A percentile compares a stretch with the other conserved stretches of the same genome.
Evolutionary conservation across 345 rosid genomes (phyloP).

Genomic region (Turnera subulata): DNA sequence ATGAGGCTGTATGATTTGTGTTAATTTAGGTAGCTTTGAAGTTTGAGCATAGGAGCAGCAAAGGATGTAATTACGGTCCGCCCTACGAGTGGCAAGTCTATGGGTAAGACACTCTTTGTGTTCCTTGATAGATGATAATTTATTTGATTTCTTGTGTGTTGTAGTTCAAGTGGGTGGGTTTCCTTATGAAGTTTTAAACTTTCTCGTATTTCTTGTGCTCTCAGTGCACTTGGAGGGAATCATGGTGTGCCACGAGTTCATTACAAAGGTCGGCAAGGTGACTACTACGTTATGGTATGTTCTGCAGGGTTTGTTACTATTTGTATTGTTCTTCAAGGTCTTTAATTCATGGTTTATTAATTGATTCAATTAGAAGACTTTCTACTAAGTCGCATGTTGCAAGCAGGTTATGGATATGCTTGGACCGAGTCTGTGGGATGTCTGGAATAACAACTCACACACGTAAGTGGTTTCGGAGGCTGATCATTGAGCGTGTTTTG

Average conservation of each 20-base stretch:
- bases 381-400: not conserved
- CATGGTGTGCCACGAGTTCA: conserved; percentile 89
- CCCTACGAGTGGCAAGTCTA: conserved; percentile 99
- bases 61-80: conserved; percentile 92
- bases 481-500: not conserved
- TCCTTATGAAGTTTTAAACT: not conserved
- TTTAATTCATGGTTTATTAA: not conserved
- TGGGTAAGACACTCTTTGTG: conserved; percentile 45
- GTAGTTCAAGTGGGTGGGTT: not conserved
- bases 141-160: not conserved
- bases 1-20: conserved; percentile 4
- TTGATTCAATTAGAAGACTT: not conserved
- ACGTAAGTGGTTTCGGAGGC: conserved; percentile 36
- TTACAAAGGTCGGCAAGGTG: conserved; percentile 77
- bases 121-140: conserved; percentile 1
- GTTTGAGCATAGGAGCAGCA: conserved; percentile 92
- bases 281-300: conserved; percentile 81
- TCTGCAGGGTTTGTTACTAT: no score
- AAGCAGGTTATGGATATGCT: conserved; percentile 88
- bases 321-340: not conserved
- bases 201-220: not conserved
- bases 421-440: conserved; percentile 89
- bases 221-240: conserved; percentile 76
- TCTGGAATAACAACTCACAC: conserved; percentile 66
- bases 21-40: conserved; percentile 81